Conservation (phyloP, 2,329 filamentous ascomycete genomes). For the Monilinia vaccinii-corymbosi region DNA sequence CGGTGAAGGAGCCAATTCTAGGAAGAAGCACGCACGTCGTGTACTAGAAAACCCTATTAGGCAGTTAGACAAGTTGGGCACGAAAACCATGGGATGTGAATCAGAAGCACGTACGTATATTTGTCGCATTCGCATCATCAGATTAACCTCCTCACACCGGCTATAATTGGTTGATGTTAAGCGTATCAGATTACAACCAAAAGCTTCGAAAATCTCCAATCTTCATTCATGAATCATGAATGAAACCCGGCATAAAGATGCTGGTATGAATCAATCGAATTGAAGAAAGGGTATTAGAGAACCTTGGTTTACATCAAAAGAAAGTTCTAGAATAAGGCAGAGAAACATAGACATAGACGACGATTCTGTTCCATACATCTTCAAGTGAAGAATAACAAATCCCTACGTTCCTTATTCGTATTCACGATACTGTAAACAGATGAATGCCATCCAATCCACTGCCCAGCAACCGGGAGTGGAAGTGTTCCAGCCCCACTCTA, state of each 20-base stretch:
- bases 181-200: neutral
- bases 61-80: neutral
- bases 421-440: neutral
- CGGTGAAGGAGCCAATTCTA: neutral
- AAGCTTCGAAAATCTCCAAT: neutral
- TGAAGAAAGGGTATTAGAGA: neutral
- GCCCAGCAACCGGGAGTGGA: conserved; percentile 1
- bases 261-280: neutral
- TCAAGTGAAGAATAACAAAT: neutral
- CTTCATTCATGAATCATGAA: neutral
- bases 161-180: neutral
- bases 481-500: neutral
- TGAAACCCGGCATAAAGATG: neutral
- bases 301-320: neutral
- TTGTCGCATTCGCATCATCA: neutral
- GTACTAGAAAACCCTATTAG: neutral
- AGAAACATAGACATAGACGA: neutral
- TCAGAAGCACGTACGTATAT: conserved; percentile 2
- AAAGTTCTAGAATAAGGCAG: neutral
- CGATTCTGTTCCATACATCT: neutral
- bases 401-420: neutral
- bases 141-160: neutral
- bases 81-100: neutral
- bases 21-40: neutral
- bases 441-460: neutral